Base-by-base conservation (phyloP, 1,139 yeast species). In the Pneumocystis sp. region DNA sequence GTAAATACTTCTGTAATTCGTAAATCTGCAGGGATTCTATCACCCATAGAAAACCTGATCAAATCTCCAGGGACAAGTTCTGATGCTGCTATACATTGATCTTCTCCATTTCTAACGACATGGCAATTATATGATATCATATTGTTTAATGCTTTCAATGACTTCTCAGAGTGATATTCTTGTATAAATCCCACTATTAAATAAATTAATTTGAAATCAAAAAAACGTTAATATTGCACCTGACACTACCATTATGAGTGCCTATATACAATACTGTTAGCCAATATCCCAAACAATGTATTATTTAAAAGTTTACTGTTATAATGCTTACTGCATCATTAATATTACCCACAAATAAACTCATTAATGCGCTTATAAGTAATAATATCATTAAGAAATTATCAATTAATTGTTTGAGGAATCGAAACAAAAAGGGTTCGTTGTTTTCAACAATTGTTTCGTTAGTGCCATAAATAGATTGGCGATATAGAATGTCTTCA, bases 61-160 rank as follows among this genome's bases (percentile, higher is more conserved):
- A 93, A 77, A 74, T 93, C 97, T 64, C 97, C 98, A 1, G 97
- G 97, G 35, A 93, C 97, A 69, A 93, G 81, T 63, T 83, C 82
- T 0, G 90, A 82, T 0, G 97, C 98, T 70, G 90, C 78, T 2
- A 89, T 90, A n/a, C 85, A 83, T 61, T 86, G 84, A 12, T 87
- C 82, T 40, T 70, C 68, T 12, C 89, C 89, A 70, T 84, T 86
- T 75, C 98, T 82, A 8, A 95, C 86, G 66, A 93, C 81, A 73
- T 90, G 91, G 39, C 96, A 95, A 73, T 87, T 89, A 19, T 96
- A 96, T 0, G 98, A 97, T 3, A 93, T 97, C 69, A 93, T 81
- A 72, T 87, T 86, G 74, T 87, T 90, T 69, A 93, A 81, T 0
- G 97, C 97, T 73, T 89, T 96, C 67, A 93, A 78, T 1, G 96